Evolutionary conservation across 805 yeast genomes (phyloP), one percentile per base, ranked within the genome.

Genomic region (Cyberlindnera maritima): DNA sequence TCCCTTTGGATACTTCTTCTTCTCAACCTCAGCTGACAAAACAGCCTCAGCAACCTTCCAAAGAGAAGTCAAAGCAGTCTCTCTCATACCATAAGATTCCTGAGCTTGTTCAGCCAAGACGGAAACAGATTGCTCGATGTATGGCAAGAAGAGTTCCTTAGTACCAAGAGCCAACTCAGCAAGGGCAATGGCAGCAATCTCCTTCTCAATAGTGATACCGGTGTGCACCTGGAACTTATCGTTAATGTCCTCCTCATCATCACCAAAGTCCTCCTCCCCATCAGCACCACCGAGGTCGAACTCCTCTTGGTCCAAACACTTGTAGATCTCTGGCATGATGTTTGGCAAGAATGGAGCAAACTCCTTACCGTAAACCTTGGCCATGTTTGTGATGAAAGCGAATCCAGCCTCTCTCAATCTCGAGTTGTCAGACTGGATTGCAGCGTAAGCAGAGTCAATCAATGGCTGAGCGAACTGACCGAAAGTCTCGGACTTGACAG

Each of bases 371-470:
- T 92, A 94, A 29, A 94, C 96, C 72, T 87, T 88, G 49, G 98
- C 96, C 83, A 92, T 80, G 70, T 88, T 88, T 46, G 96, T 83
- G 69, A 94, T 82, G 67, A 94, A 90, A 12, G 96, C 88, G 58
- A 88, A 92, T 40, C 96, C 96, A 47, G 96, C 80, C 70, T 94
- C 99, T 74, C 96, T 85, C 59, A 94, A 79, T 72, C 96, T 80
- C 37, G 91, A 79, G 65, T 84, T 83, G 46, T 85, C 86, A 29
- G 92, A 80, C 55, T 80, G 76, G 57, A 92, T 77, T 46, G 96
- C 83, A 48, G 74, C 74, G 63, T 88, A 85, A 25, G 97, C 91
- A 50, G 97, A 88, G 63, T 87, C 86, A 57, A 90, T 88, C 65
- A 91, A 77, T 21, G 96, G 92, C 63, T 83, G 83, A 43, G 97